phyloP scores from a whole-genome alignment of 1,284 basidiomycete species.

The Pseudozyma sp. region DNA sequence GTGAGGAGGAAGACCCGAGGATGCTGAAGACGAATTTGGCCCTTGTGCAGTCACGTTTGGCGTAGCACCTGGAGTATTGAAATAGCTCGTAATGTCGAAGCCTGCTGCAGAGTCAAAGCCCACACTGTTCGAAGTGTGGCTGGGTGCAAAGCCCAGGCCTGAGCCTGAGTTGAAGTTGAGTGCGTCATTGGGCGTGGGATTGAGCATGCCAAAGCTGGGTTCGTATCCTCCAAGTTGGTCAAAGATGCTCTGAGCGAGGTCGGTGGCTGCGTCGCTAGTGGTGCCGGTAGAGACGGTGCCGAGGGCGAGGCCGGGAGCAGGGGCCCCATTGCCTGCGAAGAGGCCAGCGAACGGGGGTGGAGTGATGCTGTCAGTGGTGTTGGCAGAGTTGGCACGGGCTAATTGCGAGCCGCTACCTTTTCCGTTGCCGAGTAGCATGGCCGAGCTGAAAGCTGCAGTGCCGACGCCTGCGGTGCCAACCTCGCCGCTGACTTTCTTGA shows the following conservation, averaged over 20 bases:
- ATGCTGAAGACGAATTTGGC: constrained; percentile 7
- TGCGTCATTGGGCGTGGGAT: constrained; percentile 47
- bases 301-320: constrained; percentile 28
- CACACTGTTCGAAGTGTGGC: constrained; percentile 51
- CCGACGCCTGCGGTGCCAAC: constrained; percentile 40
- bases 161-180: constrained; percentile 44
- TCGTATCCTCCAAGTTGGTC: constrained; percentile 58
- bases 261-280: constrained; percentile 39
- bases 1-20: constrained; percentile 10
- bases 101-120: constrained; percentile 51
- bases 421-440: constrained; percentile 34
- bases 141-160: constrained; percentile 34
- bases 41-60: constrained; percentile 27
- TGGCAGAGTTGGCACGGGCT: constrained; percentile 30
- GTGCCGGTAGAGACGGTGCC: constrained; percentile 41
- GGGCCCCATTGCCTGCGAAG: constrained; percentile 18
- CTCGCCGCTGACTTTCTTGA: constrained; percentile 13
- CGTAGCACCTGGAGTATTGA: constrained; percentile 41
- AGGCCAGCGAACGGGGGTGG: constrained; percentile 47
- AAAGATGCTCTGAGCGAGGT: constrained; percentile 56
- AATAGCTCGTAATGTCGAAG: constrained; percentile 46
- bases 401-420: constrained; percentile 22
- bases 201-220: constrained; percentile 52
- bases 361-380: constrained; percentile 45
- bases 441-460: constrained; percentile 46